Evolutionary conservation across 164 flowering plant species (phyloP).

Genomic region (Houttuynia cordata): DNA sequence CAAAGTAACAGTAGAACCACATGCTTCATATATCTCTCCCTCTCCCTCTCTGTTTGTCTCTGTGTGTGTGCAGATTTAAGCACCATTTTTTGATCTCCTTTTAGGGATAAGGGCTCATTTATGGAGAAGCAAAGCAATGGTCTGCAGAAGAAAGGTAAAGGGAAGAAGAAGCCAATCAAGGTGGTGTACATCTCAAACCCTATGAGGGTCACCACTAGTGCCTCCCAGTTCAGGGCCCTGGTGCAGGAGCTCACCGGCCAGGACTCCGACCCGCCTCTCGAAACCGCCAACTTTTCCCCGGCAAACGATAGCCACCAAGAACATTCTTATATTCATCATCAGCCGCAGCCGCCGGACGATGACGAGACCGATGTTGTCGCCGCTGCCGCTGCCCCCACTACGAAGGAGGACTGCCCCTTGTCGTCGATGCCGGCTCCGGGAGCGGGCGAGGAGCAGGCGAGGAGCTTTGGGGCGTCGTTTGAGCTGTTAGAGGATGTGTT

Average conservation of each 20-base stretch:
- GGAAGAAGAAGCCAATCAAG: conserved; percentile 27
- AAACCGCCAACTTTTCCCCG: neutral
- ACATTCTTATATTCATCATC: neutral
- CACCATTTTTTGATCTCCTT: neutral
- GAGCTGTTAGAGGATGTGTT: neutral
- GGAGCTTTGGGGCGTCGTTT: neutral
- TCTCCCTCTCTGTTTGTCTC: too few relatives aligned
- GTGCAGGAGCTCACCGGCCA: conserved; percentile 81
- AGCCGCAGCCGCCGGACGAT: neutral
- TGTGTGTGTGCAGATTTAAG: too few relatives aligned
- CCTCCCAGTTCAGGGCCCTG: conserved; percentile 47
- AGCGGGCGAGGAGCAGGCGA: neutral
- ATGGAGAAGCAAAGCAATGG: neutral
- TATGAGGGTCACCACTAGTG: conserved; percentile 57
- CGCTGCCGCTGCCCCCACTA: neutral
- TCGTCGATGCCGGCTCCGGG: neutral
- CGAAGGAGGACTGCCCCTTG: neutral
- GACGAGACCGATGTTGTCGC: neutral
- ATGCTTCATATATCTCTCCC: too few relatives aligned
- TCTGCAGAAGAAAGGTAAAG: conserved; percentile 4
- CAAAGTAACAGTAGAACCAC: too few relatives aligned
- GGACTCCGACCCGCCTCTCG: conserved; percentile 22
- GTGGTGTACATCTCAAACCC: conserved; percentile 78
- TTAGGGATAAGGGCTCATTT: too few relatives aligned
- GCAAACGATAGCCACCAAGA: conserved; percentile 1